Percentiles rank a stretch among this genome's conserved stretches.
Evolutionary conservation across 2,329 filamentous ascomycete species (phyloP).

Genomic region (Shiraia sp.): DNA sequence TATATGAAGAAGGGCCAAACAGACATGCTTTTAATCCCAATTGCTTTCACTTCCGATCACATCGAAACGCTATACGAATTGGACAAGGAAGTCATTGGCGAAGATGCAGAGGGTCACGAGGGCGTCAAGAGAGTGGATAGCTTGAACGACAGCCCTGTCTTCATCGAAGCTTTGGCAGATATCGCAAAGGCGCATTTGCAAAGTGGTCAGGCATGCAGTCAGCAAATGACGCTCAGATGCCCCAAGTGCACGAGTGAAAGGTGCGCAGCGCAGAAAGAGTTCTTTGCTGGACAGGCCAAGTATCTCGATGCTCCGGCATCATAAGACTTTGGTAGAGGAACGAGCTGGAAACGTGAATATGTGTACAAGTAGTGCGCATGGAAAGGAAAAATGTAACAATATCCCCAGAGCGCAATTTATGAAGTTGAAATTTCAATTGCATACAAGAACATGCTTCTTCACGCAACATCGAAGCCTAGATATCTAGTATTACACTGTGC

Average conservation of each 20-base stretch:
- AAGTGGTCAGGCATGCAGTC: constrained; percentile 71
- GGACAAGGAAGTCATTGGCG: constrained; percentile 92
- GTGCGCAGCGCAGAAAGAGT: constrained; percentile 76
- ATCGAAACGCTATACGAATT: constrained; percentile 97
- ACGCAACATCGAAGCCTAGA: constrained; percentile 19
- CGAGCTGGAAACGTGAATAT: background rate
- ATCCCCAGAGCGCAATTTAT: background rate
- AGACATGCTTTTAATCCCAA: constrained; percentile 87
- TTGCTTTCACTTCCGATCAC: constrained; percentile 98
- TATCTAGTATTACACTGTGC: constrained; percentile 32
- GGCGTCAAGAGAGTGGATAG: constrained; percentile 84
- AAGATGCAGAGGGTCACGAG: constrained; percentile 61
- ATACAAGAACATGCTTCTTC: constrained; percentile 11
- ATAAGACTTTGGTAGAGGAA: background rate
- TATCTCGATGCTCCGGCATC: constrained; percentile 11
- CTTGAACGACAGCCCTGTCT: constrained; percentile 86
- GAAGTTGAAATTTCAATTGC: constrained; percentile 3
- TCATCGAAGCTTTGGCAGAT: constrained; percentile 87
- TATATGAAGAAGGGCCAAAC: constrained; percentile 91
- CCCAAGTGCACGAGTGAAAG: constrained; percentile 90
- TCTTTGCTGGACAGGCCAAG: constrained; percentile 58
- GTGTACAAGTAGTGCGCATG: background rate
- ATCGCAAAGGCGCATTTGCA: constrained; percentile 80
- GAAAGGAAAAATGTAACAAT: background rate
- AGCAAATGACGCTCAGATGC: constrained; percentile 88